Base-by-base conservation (phyloP, 371 early-diverging fungal species). In the Phascolomyces articulosus region DNA sequence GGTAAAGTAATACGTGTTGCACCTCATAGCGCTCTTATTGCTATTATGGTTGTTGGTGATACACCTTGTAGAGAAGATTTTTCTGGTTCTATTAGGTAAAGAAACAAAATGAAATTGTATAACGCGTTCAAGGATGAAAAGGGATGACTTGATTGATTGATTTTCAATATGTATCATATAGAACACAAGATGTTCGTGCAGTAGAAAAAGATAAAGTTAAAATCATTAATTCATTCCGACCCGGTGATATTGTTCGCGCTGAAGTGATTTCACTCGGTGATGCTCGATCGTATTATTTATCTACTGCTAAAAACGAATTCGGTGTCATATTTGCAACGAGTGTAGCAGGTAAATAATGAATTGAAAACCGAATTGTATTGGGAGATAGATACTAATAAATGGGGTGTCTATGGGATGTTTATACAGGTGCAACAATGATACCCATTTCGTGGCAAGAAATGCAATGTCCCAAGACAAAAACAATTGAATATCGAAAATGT, bases 371-470 rank as follows among this genome's bases (percentile, higher is more conserved):
- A n/a, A n/a, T n/a, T n/a, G n/a, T n/a, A n/a, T n/a, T n/a, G n/a
- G n/a, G n/a, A n/a, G n/a, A n/a, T n/a, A n/a, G n/a, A n/a, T n/a
- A n/a, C n/a, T n/a, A n/a, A n/a, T n/a, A n/a, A n/a, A n/a, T n/a
- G n/a, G n/a, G n/a, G n/a, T n/a, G n/a, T n/a, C n/a, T n/a, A n/a
- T n/a, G n/a, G n/a, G n/a, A n/a, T n/a, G n/a, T n/a, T n/a, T n/a
- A 24, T 61, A 67, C n/a, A 81, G 95, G 97, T 44, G 90, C 89
- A 41, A 89, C 96, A 0, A 92, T 98, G 95, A 84, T 96, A 41
- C 98, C 98, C 2, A 89, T 97, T 51, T 94, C 95, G 31, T 98
- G 98, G 98, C 93, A 96, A 74, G 90, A 96, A 69, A 98, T 98
- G 98, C 91, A 96, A 64, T 96, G 96, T 71, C 93, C 98, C 13